Evolutionary conservation across 108 stramenopile species (phyloP), one percentile per base, ranked within the genome.

Genomic region (Nitzschia palea): DNA sequence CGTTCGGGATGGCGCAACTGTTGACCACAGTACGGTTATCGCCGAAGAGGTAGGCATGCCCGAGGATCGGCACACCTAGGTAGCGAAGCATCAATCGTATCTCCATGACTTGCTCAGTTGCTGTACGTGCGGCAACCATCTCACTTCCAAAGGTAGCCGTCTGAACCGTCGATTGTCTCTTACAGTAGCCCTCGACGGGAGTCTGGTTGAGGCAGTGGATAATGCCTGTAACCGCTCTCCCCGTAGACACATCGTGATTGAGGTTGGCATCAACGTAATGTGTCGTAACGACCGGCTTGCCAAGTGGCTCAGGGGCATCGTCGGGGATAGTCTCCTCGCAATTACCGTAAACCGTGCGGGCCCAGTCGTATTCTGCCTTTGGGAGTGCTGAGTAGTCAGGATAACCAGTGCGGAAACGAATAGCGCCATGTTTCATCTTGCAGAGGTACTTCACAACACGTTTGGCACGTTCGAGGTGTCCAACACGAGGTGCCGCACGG

Each of bases 41-140:
- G 30, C 74, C 68, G 23, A 30, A 71, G 0, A 80, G 27, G 26
- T 56, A 22, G 0, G 75, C 27, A 8, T 74, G 55, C 34, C 63
- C 75, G 0, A 45, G 48, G n/a, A 83, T 55, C n/a, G 70, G 68
- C 4, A 83, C 66, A 3, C 82, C 80, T 78, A 83, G 71, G 44
- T 70, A 79, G 6, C 78, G 45, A 15, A 82, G 44, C 71, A 81
- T 80, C 62, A 81, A 83, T 47, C 80, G 22, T 14, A 83, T 27
- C 8, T 64, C 72, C 48, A 64, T 10, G 2, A 74, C 28, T 20
- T 43, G 69, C 47, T 84, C 83, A 22, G 28, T 40, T 28, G 62
- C 70, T 31, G 52, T 44, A 34, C 65, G 80, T 70, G 79, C 76
- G 20, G 81, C 87, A 10, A 79, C 48, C 31, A 83, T 79, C 54